Evolutionary conservation across 1,139 yeast genomes (phyloP), one percentile per base, ranked within the genome.

Genomic region (Geotrichum cucujoidarum): DNA sequence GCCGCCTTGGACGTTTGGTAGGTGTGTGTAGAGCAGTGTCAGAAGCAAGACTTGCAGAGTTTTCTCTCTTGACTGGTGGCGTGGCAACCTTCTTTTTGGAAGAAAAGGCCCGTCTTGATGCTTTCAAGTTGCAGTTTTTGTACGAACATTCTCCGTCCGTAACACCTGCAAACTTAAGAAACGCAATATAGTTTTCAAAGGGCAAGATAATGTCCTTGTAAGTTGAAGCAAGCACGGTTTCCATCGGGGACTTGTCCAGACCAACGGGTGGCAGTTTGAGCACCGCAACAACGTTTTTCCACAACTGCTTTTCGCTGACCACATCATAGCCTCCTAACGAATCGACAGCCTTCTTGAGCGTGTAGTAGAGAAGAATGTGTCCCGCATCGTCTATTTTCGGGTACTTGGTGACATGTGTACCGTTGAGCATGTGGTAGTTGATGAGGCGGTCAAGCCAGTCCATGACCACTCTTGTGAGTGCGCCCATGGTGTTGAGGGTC

Each of bases 401-500:
- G 39, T 59, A 57, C 24, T 57, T 55, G 37, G 58, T 60, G 45
- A 66, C 47, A 7, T 48, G 41, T 25, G 52, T 46, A 16, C 64
- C 60, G 20, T 32, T 16, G 34, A 63, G 58, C 40, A 48, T 50
- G 48, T 68, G 71, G 50, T 57, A 69, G 47, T 60, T 59, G 49
- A 54, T 54, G 45, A 69, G 56, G 20, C 68, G 66, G 43, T 64
- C 66, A 25, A 63, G 57, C 60, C 66, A 70, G 52, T 65, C 66
- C 48, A 60, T 54, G 16, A 59, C 60, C 11, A 70, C 58, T 37
- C 73, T 52, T n/a, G 70, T 62, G 16, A 63, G 52, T 0, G 68
- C 71, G 18, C 70, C 71, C 66, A 69, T 63, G 8, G 76, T 68
- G 53, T 72, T 70, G 52, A 80, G 64, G 13, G 69, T 64, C 60